Conservation (phyloP, 805 yeast species). For the Lipomyces starkeyi region DNA sequence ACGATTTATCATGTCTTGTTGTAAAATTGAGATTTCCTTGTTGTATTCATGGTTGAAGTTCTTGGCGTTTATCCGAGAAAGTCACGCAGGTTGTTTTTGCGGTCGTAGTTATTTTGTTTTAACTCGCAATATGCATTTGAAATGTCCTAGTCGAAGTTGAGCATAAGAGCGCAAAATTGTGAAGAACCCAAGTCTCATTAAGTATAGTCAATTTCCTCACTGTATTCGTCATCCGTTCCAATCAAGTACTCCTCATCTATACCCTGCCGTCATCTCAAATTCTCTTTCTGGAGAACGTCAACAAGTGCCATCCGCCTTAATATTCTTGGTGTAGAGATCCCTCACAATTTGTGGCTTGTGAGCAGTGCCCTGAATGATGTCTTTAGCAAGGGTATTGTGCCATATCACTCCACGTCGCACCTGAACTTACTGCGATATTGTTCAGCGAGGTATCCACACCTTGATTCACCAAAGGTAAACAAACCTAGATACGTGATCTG, state of each 20-base stretch:
- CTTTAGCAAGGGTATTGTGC: background rate
- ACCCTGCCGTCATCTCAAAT: no score
- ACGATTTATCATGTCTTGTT: background rate
- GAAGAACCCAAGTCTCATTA: no score
- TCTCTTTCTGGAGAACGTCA: no score
- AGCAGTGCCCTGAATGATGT: no score
- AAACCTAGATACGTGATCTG: background rate
- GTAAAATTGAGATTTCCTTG: conserved; percentile 1
- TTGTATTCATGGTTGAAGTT: background rate
- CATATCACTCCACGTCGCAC: background rate
- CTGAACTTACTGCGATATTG: background rate
- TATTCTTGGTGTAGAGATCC: no score
- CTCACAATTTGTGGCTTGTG: no score
- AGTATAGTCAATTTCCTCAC: no score
- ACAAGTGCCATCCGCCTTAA: no score
- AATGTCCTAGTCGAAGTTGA: no score
- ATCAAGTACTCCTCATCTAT: no score
- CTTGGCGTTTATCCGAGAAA: background rate
- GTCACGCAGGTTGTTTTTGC: background rate
- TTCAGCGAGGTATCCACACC: background rate
- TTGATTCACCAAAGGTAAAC: background rate
- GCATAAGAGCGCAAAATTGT: no score
- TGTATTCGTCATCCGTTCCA: no score
- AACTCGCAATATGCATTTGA: background rate
- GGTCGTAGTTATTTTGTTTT: background rate